Conservation (phyloP, 2,329 filamentous ascomycete species). For the Aspergillus texensis region DNA sequence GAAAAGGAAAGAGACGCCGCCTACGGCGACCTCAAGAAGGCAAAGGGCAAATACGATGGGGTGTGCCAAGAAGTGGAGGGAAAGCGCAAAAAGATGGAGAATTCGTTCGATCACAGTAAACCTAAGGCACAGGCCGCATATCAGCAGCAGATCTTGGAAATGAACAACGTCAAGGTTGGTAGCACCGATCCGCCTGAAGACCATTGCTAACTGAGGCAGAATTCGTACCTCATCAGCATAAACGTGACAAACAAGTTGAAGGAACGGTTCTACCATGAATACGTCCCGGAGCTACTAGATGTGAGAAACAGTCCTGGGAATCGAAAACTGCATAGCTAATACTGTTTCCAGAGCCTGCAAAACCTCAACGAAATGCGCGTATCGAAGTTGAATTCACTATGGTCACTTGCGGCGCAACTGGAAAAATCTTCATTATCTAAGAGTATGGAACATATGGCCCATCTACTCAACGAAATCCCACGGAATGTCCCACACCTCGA, state of each 20-base stretch:
- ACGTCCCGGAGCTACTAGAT: slow-evolving; percentile 89
- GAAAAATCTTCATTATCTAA: slow-evolving; percentile 78
- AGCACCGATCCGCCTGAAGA: neutral
- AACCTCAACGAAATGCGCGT: slow-evolving; percentile 90
- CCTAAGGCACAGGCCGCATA: slow-evolving; percentile 87
- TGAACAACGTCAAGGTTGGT: slow-evolving; percentile 83
- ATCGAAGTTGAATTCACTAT: slow-evolving; percentile 79
- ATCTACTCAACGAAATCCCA: slow-evolving; percentile 77
- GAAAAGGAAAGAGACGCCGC: slow-evolving; percentile 85
- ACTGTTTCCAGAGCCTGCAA: slow-evolving; percentile 64
- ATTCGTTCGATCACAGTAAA: slow-evolving; percentile 83
- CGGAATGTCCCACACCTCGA: slow-evolving; percentile 88
- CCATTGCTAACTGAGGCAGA: slow-evolving; percentile 52
- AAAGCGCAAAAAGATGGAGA: slow-evolving; percentile 91
- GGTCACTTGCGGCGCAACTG: slow-evolving; percentile 77
- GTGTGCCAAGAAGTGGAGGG: slow-evolving; percentile 94
- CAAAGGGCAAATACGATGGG: slow-evolving; percentile 89
- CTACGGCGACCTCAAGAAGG: slow-evolving; percentile 84
- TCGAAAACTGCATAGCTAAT: slow-evolving; percentile 8
- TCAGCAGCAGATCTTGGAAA: slow-evolving; percentile 88
- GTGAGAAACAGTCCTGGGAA: slow-evolving; percentile 51
- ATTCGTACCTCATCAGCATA: slow-evolving; percentile 94
- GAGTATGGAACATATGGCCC: slow-evolving; percentile 71
- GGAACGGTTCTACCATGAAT: slow-evolving; percentile 96
- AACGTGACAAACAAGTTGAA: slow-evolving; percentile 98